These are phyloP conservation scores for Kickxella alabastrina DNA, from an alignment of 192 early-diverging fungal species.

Conservation along the genomic window DNA sequence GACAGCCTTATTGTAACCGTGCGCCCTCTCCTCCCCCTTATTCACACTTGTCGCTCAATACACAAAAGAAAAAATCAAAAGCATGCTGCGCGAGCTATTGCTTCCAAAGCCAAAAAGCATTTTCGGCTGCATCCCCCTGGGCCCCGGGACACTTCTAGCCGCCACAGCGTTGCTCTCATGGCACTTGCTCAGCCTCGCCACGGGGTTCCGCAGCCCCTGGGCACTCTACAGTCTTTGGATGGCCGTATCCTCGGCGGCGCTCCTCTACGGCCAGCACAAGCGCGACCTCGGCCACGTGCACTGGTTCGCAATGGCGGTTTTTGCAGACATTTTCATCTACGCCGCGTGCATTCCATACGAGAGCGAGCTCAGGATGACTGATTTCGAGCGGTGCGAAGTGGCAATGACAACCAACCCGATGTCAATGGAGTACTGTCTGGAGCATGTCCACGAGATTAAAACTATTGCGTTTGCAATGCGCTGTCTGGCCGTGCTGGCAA, in stretches of 20 bases:
- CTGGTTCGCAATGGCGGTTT: constrained; percentile 39
- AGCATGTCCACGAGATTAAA: constrained; percentile 43
- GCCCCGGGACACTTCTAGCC: constrained; percentile 8
- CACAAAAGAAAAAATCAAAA: not conserved
- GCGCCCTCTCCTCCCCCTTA: not conserved
- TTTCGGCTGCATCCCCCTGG: constrained; percentile 19
- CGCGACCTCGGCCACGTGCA: constrained; percentile 36
- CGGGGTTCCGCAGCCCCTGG: constrained; percentile 26
- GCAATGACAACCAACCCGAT: constrained; percentile 33
- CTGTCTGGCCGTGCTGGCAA: constrained; percentile 11
- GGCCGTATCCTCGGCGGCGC: constrained; percentile 33
- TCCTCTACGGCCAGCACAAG: constrained; percentile 35
- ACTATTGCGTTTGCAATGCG: constrained; percentile 35
- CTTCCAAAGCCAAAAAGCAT: constrained; percentile 16
- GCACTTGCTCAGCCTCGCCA: constrained; percentile 14
- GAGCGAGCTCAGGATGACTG: constrained; percentile 27
- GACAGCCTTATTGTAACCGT: not conserved
- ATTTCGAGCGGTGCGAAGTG: constrained; percentile 31
- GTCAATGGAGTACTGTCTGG: constrained; percentile 34
- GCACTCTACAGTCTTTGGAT: constrained; percentile 37
- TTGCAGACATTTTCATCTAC: constrained; percentile 23
- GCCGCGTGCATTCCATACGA: constrained; percentile 10
- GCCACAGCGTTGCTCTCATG: constrained; percentile 11
- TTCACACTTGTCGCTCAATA: not conserved
- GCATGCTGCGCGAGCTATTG: constrained; percentile 23